These are phyloP conservation scores for Vicia sativa DNA, from an alignment of 306 rosid species.

Conservation along the genomic window DNA sequence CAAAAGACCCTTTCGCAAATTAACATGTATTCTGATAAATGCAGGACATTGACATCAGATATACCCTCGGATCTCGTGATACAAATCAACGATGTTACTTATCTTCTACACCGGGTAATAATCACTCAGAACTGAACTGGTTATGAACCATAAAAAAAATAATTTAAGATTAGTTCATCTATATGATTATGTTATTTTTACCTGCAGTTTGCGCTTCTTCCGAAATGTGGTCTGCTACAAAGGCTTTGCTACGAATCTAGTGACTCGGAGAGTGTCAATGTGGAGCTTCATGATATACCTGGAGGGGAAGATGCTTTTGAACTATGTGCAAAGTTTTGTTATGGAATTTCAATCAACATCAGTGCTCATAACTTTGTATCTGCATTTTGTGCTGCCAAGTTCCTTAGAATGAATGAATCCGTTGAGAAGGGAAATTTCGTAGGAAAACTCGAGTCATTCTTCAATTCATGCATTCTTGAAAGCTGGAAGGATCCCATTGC, in stretches of 20 bases:
- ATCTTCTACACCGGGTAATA: constrained; percentile 79
- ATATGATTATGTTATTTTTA: constrained; percentile 52
- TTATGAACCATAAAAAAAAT: background rate
- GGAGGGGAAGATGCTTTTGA: constrained; percentile 96
- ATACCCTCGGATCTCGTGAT: constrained; percentile 69
- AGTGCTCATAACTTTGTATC: constrained; percentile 84
- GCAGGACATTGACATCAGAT: constrained; percentile 82
- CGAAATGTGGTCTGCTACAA: constrained; percentile 84
- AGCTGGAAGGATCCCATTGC: constrained; percentile 95
- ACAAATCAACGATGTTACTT: constrained; percentile 66
- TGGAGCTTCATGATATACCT: constrained; percentile 85
- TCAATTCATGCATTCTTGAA: constrained; percentile 80
- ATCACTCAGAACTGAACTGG: constrained; percentile 7
- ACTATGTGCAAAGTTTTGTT: constrained; percentile 89
- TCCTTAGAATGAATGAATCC: constrained; percentile 82
- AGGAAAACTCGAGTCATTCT: constrained; percentile 81
- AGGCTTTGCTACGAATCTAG: constrained; percentile 71
- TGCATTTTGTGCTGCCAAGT: constrained; percentile 84
- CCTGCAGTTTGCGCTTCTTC: constrained; percentile 86
- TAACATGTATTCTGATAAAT: constrained; percentile 39
- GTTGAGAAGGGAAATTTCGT: constrained; percentile 76
- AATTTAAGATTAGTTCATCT: constrained; percentile 37
- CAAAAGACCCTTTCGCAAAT: constrained; percentile 24
- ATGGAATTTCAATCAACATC: constrained; percentile 82
- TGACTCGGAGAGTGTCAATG: constrained; percentile 50